phyloP scores from a whole-genome alignment of 1,284 basidiomycete genomes.

The Volvariella surrecta region DNA sequence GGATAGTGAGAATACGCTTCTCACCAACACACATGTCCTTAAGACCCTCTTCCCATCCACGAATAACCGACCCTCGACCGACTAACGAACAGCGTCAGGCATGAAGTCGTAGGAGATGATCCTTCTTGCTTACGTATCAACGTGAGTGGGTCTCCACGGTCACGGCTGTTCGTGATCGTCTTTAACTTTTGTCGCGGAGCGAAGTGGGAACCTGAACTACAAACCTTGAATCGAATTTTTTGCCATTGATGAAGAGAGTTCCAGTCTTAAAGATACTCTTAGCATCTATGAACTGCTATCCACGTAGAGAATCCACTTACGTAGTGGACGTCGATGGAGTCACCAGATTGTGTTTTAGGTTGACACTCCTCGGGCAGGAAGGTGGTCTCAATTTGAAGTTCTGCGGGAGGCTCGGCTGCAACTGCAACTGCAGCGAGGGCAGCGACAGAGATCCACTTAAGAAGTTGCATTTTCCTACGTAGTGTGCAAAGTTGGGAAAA shows the following conservation, averaged over 20 bases:
- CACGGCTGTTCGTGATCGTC: constrained; percentile 32
- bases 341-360: constrained; percentile 52
- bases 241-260: constrained; percentile 60
- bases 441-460: constrained; percentile 33
- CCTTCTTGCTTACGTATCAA: constrained; percentile 47
- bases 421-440: constrained; percentile 25
- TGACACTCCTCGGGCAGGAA: constrained; percentile 52
- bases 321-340: constrained; percentile 70
- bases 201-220: constrained; percentile 9
- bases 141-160: constrained; percentile 60
- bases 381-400: constrained; percentile 55
- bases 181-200: constrained; percentile 4
- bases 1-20: constrained; percentile 88
- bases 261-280: constrained; percentile 46
- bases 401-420: constrained; percentile 37
- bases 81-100: constrained; percentile 33
- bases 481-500: constrained; percentile 2
- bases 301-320: constrained; percentile 32
- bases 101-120: constrained; percentile 2
- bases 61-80: constrained; percentile 74
- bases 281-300: not conserved
- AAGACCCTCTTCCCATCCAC: constrained; percentile 76
- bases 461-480: constrained; percentile 34
- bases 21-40: constrained; percentile 84
- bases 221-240: constrained; percentile 80